A percentile compares a stretch with the other conserved stretches of the same genome.
These are phyloP conservation scores for Curvularia lunata DNA, from an alignment of 2,329 filamentous ascomycete genomes.

Conservation along the genomic window DNA sequence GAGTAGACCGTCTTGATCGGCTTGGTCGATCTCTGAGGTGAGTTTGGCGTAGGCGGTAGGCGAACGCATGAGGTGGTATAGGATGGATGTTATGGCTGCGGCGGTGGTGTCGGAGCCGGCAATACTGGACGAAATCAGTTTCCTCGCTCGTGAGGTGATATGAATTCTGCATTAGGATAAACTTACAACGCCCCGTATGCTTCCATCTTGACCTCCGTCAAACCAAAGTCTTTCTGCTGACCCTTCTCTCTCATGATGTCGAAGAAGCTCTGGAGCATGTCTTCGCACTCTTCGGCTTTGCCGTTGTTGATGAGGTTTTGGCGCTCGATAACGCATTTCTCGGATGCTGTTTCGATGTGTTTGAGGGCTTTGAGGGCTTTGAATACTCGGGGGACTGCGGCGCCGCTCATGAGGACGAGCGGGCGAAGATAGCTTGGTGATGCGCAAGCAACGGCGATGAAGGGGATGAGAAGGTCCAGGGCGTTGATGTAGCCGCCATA, in stretches of 20 bases:
- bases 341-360: neutral
- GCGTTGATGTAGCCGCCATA: conserved; percentile 1
- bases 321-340: neutral
- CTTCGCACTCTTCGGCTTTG: neutral
- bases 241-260: neutral
- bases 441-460: neutral
- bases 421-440: neutral
- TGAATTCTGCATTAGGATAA: too few species aligned
- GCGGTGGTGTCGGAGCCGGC: conserved; percentile 64
- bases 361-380: neutral
- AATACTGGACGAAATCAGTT: neutral
- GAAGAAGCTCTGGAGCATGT: conserved; percentile 1
- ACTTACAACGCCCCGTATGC: conserved; percentile 6
- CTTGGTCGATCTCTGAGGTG: conserved; percentile 66
- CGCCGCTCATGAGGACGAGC: neutral
- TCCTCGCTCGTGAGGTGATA: too few species aligned
- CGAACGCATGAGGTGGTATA: conserved; percentile 73
- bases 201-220: conserved; percentile 8
- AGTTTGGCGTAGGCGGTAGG: conserved; percentile 61
- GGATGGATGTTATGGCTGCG: conserved; percentile 70
- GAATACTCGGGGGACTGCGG: neutral
- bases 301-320: neutral
- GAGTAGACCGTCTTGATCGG: conserved; percentile 55
- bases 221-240: neutral
- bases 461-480: neutral